Conservation (phyloP, 2,329 filamentous ascomycete species). For the Beauveria caledonica region DNA sequence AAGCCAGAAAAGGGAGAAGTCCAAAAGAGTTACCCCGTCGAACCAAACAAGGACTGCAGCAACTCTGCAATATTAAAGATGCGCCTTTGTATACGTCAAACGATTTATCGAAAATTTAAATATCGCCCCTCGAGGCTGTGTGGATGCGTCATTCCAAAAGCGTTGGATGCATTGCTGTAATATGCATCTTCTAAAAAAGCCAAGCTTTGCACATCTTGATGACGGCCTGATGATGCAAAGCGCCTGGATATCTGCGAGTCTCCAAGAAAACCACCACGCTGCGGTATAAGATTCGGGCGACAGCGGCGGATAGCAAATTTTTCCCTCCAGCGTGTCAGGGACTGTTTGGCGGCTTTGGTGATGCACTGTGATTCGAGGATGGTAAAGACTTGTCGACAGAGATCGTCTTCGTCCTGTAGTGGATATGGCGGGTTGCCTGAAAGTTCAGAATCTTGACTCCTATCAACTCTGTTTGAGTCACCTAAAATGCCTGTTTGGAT, state of each 20-base stretch:
- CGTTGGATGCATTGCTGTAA: conserved; percentile 12
- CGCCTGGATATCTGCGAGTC: conserved; percentile 22
- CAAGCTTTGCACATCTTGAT: background rate
- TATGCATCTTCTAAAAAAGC: conserved; percentile 11
- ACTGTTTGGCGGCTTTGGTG: conserved; percentile 38
- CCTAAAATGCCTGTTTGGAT: background rate
- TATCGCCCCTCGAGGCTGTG: conserved; percentile 9
- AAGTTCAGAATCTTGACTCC: background rate
- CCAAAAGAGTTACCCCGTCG: background rate
- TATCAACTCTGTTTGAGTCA: background rate
- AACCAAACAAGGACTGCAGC: conserved; percentile 4
- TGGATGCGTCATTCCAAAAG: conserved; percentile 10
- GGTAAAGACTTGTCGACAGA: conserved; percentile 35
- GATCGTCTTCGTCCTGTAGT: conserved; percentile 31
- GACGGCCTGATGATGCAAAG: conserved; percentile 16
- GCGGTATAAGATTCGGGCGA: conserved; percentile 32
- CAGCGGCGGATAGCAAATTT: conserved; percentile 34
- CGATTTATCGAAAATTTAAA: conserved; percentile 12
- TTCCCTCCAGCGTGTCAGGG: conserved; percentile 42
- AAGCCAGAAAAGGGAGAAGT: conserved; percentile 7
- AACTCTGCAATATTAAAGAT: background rate
- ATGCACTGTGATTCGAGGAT: conserved; percentile 39
- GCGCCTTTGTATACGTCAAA: background rate
- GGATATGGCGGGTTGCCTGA: conserved; percentile 3
- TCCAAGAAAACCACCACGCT: conserved; percentile 26